A percentile compares a stretch with the other conserved stretches of the same genome.
phyloP scores from a whole-genome alignment of 2,329 filamentous ascomycete genomes.

The Aspergillus tamarii region DNA sequence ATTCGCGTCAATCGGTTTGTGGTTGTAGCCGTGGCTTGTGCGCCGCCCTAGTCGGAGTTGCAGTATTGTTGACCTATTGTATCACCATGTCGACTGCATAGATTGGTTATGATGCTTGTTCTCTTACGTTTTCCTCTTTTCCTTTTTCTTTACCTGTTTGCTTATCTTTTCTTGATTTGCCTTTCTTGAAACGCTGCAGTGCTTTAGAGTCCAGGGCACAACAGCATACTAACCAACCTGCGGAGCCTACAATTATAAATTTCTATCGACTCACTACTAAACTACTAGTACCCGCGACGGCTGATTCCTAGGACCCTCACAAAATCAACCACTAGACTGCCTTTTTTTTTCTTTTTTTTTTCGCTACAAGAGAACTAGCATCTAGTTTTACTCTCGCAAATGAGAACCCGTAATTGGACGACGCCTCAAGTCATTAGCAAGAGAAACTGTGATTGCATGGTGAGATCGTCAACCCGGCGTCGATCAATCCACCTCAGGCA shows the following conservation, averaged over 20 bases:
- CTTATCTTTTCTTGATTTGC: background rate
- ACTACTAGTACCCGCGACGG: background rate
- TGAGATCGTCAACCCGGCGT: background rate
- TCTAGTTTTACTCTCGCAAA: background rate
- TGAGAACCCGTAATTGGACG: background rate
- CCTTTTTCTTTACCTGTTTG: background rate
- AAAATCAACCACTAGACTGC: background rate
- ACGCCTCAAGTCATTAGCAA: background rate
- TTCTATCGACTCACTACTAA: background rate
- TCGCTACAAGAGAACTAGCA: background rate
- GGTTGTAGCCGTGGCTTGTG: background rate
- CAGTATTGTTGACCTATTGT: background rate
- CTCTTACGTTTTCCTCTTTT: background rate
- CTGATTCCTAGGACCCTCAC: background rate
- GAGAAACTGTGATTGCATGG: background rate
- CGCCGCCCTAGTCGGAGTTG: background rate
- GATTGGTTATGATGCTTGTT: background rate
- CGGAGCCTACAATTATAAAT: background rate
- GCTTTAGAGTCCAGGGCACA: background rate
- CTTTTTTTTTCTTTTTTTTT: background rate
- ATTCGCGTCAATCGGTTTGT: background rate
- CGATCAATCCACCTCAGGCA: background rate
- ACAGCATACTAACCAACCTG: background rate
- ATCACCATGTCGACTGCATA: background rate
- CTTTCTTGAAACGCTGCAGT: background rate